Evolutionary conservation across 1,139 yeast species (phyloP), one percentile per base, ranked within the genome.

Genomic region (Diutina rugosa): DNA sequence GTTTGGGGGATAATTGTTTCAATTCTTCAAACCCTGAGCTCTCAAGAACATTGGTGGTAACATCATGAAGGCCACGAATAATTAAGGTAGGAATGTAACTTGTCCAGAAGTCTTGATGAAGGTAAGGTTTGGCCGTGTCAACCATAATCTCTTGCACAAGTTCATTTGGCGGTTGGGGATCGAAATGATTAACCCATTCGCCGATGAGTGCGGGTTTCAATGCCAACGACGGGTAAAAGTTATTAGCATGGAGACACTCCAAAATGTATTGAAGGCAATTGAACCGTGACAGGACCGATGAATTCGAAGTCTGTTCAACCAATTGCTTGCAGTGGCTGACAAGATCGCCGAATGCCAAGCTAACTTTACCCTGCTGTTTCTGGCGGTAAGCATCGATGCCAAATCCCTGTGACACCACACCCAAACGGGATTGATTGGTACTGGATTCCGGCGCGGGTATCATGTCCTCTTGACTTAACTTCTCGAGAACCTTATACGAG

Each of bases 141-240:
- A 78, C 67, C 69, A 80, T 76, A 29, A 76, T 67, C n/a, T 72
- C 72, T 48, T 77, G 72, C 1, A 79, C 73, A 54, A 78, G 68
- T 26, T 76, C 80, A 28, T 71, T 71, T 56, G 75, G 79, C 1
- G 90, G 90, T 61, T 81, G 74, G 12, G 77, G 74, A 63, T 85
- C 90, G 53, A 84, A 82, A 58, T 81, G 74, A 64, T 87, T 87
- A 44, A 85, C 73, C 93, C 93, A 87, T 56, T 73, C 76, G 16
- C 76, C 68, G 52, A 83, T 67, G 21, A 73, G 65, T 41, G 75
- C 77, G 1, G 84, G 81, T 55, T 73, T 77, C 51, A 56, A 58
- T n/a, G 56, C 55, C 41, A 54, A 54, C 7, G 57, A 45, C 6
- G 54, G 67, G 0, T 77, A 58, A 53, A 84, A 86, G 60, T 74